Base-by-base conservation (phyloP, 1,284 basidiomycete genomes). In the Boletellus deceptivus region DNA sequence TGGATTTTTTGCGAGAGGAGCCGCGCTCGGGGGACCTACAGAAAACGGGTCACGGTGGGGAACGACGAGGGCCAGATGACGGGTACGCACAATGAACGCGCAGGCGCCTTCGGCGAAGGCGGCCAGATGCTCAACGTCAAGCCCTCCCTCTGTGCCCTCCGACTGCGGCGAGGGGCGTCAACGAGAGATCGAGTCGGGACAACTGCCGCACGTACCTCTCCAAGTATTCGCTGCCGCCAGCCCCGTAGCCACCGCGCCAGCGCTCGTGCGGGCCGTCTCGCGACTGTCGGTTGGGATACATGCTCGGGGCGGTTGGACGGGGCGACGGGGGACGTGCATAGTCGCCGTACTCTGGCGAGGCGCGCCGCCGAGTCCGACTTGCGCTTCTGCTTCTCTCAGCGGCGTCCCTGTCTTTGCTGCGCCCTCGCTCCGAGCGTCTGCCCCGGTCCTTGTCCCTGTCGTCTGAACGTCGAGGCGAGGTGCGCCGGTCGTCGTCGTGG, bases 61-160 rank as follows among this genome's bases (percentile, higher is more conserved):
- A 47, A 33, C 24, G 6, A 49, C 22, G 39, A 34, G 25, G 16
- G 18, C 22, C 3, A 36, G 4, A 35, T 37, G 41, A 48, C 18
- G 43, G 38, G 37, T 13, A 76, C 86, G 45, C 72, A 91, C 87
- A 79, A 57, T 49, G 73, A 69, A 25, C 82, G 76, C 46, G 75
- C 70, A 47, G 82, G 79, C 24, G 77, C 80, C 59, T 87, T 86
- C 0, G 93, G 93, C 4, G 93, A 95, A 2, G 82, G 70, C 0
- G 93, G 93, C 93, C 93, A 97, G 44, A 94, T 78, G 56, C 80
- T 80, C 2, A 89, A 67, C 6, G 77, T 77, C 11, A 73, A 83
- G 3, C 65, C 74, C 55, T 88, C 85, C 47, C 93, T 76, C 65
- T 93, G 83, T 51, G 76, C 66, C 46, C 91, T 77, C 22, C 93